Evolutionary conservation across 768 basidiomycete species (phyloP).

Genomic region (Lactarius sanguifluus): DNA sequence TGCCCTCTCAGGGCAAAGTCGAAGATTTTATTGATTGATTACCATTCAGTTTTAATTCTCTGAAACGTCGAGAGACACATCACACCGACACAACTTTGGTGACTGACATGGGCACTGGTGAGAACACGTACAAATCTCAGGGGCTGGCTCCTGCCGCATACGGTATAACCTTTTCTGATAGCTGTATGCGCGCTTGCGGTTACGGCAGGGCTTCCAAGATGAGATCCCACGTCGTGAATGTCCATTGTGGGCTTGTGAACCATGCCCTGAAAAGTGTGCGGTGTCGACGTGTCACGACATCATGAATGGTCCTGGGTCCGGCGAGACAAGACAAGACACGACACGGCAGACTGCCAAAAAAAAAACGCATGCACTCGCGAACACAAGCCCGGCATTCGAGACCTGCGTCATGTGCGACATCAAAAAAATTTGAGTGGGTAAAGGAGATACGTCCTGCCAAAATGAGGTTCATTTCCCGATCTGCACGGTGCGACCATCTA

Average conservation of each 20-base stretch:
- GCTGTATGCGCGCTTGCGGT: slow-evolving; percentile 3
- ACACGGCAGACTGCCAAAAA: slow-evolving; percentile 18
- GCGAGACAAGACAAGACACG: background rate
- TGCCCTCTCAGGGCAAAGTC: slow-evolving; percentile 1
- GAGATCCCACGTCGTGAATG: background rate
- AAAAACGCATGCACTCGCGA: slow-evolving; percentile 29
- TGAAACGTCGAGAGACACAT: slow-evolving; percentile 8
- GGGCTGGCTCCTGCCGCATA: background rate
- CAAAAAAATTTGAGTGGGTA: slow-evolving; percentile 22
- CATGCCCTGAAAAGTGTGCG: background rate
- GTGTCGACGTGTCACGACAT: background rate
- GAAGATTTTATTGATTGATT: slow-evolving; percentile 6
- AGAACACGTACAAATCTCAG: slow-evolving; percentile 1
- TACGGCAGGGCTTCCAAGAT: slow-evolving; percentile 4
- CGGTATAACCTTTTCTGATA: slow-evolving; percentile 1
- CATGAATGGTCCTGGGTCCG: background rate
- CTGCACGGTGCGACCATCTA: slow-evolving; percentile 27
- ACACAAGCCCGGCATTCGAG: slow-evolving; percentile 24
- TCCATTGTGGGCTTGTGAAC: background rate
- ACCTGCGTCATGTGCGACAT: slow-evolving; percentile 29
- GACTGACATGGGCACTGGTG: background rate
- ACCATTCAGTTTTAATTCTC: background rate
- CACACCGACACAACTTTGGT: slow-evolving; percentile 1
- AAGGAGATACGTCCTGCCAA: slow-evolving; percentile 22
- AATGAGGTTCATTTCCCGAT: slow-evolving; percentile 26